Evolutionary conservation across 1,284 basidiomycete genomes (phyloP).

Genomic region (Cutaneotrichosporon spelunceum): DNA sequence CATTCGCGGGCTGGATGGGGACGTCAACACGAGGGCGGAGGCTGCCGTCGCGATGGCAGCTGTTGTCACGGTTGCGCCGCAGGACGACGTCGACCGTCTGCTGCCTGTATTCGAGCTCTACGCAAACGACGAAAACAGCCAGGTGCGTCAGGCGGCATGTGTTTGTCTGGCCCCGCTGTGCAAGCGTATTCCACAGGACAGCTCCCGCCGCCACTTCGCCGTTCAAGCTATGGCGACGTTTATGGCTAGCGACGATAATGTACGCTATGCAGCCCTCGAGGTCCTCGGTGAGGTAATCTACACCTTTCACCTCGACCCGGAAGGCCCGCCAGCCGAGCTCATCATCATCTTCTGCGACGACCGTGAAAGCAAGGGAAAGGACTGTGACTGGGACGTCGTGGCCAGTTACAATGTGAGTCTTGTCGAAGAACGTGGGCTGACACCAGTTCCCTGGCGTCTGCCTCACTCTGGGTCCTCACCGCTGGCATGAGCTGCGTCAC

Average conservation of each 20-base stretch:
- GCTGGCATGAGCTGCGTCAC: conserved; percentile 74
- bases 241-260: conserved; percentile 65
- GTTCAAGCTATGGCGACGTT: conserved; percentile 63
- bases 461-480: conserved; percentile 69
- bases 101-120: conserved; percentile 75
- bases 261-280: conserved; percentile 80
- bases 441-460: conserved; percentile 75
- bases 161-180: conserved; percentile 80
- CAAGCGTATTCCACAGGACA: conserved; percentile 59
- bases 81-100: conserved; percentile 65
- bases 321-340: conserved; percentile 74
- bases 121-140: conserved; percentile 68
- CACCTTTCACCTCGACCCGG: conserved; percentile 66
- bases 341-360: conserved; percentile 67
- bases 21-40: conserved; percentile 81
- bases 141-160: conserved; percentile 84
- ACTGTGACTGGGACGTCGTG: conserved; percentile 73
- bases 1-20: conserved; percentile 70
- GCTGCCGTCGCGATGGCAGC: conserved; percentile 84
- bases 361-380: conserved; percentile 27
- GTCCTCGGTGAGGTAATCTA: conserved; percentile 87
- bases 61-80: conserved; percentile 76
- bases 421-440: not conserved
- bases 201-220: conserved; percentile 62
- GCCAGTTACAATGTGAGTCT: conserved; percentile 75